Base-by-base conservation (phyloP, 2,329 filamentous ascomycete genomes). In the Fonsecaea pugnacius region DNA sequence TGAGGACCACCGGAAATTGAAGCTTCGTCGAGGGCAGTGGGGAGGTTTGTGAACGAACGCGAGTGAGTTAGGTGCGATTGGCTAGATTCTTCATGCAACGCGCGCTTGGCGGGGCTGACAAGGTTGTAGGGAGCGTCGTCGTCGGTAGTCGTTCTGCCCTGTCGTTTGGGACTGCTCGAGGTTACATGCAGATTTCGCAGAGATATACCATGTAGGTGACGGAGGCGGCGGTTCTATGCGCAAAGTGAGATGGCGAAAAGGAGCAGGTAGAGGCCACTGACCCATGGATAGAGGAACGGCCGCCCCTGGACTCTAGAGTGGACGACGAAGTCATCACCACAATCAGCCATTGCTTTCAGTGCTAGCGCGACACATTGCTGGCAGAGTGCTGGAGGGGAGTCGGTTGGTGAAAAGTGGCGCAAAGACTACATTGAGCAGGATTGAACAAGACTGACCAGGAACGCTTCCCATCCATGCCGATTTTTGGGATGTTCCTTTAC, bases 141-240 rank as follows among this genome's bases (percentile, higher is more conserved):
- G 71, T 89, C 93, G 78, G 94, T 91, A 72, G 90, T 89, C 43
- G 91, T 89, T 76, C 83, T 85, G 14, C 81, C 79, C 58, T 82
- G 82, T 40, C 75, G 69, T 65, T 83, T 79, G 72, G 79, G 79
- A 68, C 80, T 79, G 64, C 82, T 79, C 67, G 80, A 82, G 27
- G 81, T 81, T 70, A 96, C 88, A 67, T 87, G 88, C 50, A 97
- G 82, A 76, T 97, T 97, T 63, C 94, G 91, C 58, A 97, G 80
- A 62, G 91, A 94, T 71, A 98, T 87, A 70, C 91, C 92, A 72
- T 91, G 89, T 4, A 97, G 84, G 80, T 97, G 93, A 60, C 94
- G 88, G 59, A 98, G 83, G 76, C 90, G 92, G 75, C 92, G 91
- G 76, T 96, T 97, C 83, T 95, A 71, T 30, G 14, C 12, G 27